Evolutionary conservation across 2,329 filamentous ascomycete genomes (phyloP).

Genomic region (Apiospora saccharicola): DNA sequence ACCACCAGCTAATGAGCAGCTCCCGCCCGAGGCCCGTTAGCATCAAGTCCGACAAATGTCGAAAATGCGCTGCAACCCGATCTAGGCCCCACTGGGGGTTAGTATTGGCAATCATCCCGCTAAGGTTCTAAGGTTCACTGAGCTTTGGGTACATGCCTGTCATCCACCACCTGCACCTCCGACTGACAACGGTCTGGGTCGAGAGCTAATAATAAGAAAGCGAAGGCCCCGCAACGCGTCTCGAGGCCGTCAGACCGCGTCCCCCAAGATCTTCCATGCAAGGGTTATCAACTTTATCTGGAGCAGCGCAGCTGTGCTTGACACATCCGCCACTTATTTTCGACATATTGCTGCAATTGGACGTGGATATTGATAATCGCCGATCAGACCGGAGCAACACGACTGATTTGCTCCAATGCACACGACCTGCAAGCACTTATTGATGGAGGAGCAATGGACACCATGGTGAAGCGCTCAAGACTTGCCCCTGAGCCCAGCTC

Average conservation of each 20-base stretch:
- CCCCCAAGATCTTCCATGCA: background rate
- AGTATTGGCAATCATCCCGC: background rate
- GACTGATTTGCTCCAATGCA: slow-evolving; percentile 1
- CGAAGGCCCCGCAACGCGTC: slow-evolving; percentile 12
- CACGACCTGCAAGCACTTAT: background rate
- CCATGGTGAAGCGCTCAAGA: slow-evolving; percentile 10
- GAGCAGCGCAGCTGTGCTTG: slow-evolving; percentile 1
- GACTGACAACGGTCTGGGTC: background rate
- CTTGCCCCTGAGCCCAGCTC: background rate
- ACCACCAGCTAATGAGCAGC: slow-evolving; percentile 1
- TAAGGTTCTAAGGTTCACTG: background rate
- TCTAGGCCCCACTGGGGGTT: slow-evolving; percentile 10
- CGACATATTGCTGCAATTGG: background rate
- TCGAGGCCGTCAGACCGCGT: background rate
- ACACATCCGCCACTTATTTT: background rate
- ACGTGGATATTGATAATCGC: background rate
- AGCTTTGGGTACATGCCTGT: background rate
- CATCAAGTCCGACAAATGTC: background rate
- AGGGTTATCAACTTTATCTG: background rate
- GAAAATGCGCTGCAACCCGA: background rate
- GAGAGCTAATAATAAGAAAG: background rate
- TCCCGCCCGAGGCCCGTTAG: slow-evolving; percentile 10
- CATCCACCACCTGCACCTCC: background rate
- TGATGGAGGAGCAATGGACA: slow-evolving; percentile 10
- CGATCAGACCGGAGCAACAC: background rate